phyloP scores from a whole-genome alignment of 768 basidiomycete species.

The Glaciozyma antarctica region DNA sequence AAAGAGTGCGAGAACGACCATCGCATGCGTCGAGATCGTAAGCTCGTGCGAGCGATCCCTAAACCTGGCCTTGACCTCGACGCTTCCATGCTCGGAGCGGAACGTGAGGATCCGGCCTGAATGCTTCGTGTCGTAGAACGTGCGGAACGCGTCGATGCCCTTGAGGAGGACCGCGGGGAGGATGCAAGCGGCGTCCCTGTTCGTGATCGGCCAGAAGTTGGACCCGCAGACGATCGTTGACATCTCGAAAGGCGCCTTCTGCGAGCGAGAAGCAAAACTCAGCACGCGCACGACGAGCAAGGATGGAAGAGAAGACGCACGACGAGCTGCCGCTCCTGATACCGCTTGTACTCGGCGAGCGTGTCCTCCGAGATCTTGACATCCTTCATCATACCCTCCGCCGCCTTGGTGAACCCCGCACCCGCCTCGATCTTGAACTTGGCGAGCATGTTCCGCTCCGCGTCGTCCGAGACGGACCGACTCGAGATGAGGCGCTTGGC shows the following conservation, averaged over 20 bases:
- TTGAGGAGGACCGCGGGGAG: conserved; percentile 57
- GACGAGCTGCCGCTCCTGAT: conserved; percentile 48
- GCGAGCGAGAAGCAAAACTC: not conserved
- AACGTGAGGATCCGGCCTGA: conserved; percentile 82
- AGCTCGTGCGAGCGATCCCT: conserved; percentile 72
- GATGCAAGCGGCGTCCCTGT: conserved; percentile 53
- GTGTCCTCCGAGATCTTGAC: conserved; percentile 81
- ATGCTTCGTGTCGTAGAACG: conserved; percentile 80
- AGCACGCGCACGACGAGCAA: not conserved
- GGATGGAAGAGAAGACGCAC: conserved; percentile 46
- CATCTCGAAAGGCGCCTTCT: conserved; percentile 70
- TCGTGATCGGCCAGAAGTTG: conserved; percentile 86
- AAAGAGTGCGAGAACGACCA: conserved; percentile 80
- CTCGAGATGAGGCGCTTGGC: conserved; percentile 79
- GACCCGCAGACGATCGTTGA: conserved; percentile 90
- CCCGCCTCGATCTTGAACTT: conserved; percentile 96
- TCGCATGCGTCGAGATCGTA: conserved; percentile 79
- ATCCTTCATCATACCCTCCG: conserved; percentile 98
- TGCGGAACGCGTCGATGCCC: conserved; percentile 68
- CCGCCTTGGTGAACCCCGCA: conserved; percentile 89
- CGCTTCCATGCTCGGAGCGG: conserved; percentile 82
- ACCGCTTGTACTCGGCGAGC: conserved; percentile 60
- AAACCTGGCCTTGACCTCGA: conserved; percentile 76
- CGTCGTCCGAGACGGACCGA: conserved; percentile 91
- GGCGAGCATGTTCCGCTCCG: conserved; percentile 91